These are phyloP conservation scores for Coemansia sp. DNA, from an alignment of 192 early-diverging fungal species.

Conservation along the genomic window DNA sequence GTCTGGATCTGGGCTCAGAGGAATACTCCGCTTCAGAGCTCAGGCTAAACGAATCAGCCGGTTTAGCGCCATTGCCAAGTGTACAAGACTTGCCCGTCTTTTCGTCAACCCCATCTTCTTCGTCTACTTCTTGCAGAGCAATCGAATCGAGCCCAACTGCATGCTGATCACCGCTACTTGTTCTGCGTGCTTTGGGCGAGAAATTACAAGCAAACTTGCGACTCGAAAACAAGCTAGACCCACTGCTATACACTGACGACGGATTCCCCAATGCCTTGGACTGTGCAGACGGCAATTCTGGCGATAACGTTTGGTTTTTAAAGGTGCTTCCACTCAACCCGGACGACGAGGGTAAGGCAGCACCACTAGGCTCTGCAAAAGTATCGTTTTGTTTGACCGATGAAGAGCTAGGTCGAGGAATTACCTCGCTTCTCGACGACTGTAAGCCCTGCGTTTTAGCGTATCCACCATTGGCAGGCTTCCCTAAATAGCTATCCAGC, in stretches of 20 bases:
- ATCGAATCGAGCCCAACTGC: not conserved
- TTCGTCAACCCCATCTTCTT: not conserved
- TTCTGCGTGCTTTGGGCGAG: not conserved
- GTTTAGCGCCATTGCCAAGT: not conserved
- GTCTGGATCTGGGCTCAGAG: not conserved
- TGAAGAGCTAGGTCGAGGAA: not conserved
- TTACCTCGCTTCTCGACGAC: constrained; percentile 5
- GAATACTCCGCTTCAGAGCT: not conserved
- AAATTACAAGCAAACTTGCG: constrained; percentile 15
- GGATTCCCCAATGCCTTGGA: not conserved
- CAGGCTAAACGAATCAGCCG: not conserved
- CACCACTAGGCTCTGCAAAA: not conserved
- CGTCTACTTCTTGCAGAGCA: not conserved
- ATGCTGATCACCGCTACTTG: not conserved
- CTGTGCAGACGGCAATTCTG: not conserved
- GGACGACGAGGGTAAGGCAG: not conserved
- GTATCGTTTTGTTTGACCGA: constrained; percentile 10
- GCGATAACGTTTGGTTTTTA: not conserved
- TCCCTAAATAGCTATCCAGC: constrained; percentile 14
- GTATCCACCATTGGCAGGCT: not conserved
- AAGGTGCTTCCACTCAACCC: not conserved
- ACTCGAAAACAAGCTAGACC: constrained; percentile 25
- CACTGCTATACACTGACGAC: constrained; percentile 32
- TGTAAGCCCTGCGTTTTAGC: not conserved
- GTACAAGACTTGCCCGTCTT: not conserved